Percentiles rank a stretch among this genome's conserved stretches.
Evolutionary conservation across 1,284 basidiomycete genomes (phyloP).

Genomic region (Anthracocystis walkeri): DNA sequence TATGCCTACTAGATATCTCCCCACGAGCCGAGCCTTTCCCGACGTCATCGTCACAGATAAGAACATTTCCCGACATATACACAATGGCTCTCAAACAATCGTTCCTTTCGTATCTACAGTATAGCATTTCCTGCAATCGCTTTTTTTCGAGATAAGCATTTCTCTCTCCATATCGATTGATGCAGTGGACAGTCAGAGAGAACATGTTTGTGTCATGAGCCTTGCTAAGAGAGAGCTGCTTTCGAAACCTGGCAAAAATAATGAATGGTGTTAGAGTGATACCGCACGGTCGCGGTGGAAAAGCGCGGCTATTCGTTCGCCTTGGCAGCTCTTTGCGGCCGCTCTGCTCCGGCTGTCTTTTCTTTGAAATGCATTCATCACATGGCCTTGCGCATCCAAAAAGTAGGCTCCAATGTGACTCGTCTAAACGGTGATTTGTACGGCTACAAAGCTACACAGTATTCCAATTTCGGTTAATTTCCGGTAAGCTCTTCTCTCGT

Average conservation of each 20-base stretch:
- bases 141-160: not conserved
- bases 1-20: slow-evolving; percentile 24
- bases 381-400: slow-evolving; percentile 3
- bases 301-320: slow-evolving; percentile 5
- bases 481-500: not conserved
- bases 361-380: not conserved
- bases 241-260: not conserved
- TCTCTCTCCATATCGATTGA: not conserved
- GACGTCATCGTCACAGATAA: no score
- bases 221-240: not conserved
- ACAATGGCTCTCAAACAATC: not conserved
- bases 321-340: not conserved
- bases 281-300: not conserved
- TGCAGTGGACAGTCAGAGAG: not conserved
- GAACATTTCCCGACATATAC: not conserved
- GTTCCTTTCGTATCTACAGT: not conserved
- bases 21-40: no score
- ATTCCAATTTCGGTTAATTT: not conserved
- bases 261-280: not conserved
- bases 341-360: not conserved
- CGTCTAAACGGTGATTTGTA: not conserved
- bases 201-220: not conserved
- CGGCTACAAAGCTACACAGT: not conserved
- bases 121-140: slow-evolving; percentile 1
- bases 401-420: not conserved